phyloP scores from a whole-genome alignment of 2,329 filamentous ascomycete species.

The Aphanocladium album region DNA sequence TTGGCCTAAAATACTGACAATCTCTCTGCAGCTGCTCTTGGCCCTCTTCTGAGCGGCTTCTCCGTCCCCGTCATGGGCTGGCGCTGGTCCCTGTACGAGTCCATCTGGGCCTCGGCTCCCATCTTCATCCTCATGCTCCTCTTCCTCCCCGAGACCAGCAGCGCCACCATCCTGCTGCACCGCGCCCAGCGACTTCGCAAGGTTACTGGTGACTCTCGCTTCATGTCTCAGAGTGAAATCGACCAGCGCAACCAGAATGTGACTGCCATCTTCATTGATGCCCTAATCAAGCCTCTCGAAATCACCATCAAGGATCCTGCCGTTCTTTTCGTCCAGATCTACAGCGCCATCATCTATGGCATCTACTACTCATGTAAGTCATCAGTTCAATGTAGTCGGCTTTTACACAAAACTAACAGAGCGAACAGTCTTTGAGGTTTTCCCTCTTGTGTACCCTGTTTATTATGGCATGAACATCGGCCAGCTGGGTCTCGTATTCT shows the following conservation, averaged over 20 bases:
- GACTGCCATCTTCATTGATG: constrained; percentile 43
- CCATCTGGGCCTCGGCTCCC: constrained; percentile 56
- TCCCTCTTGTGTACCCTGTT: constrained; percentile 57
- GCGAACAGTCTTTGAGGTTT: constrained; percentile 54
- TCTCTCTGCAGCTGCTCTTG: constrained; percentile 43
- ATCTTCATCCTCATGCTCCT: constrained; percentile 57
- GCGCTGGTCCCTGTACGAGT: constrained; percentile 62
- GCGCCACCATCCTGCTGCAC: constrained; percentile 54
- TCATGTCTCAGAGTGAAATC: constrained; percentile 60
- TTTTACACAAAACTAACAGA: constrained; percentile 12
- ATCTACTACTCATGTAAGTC: constrained; percentile 52
- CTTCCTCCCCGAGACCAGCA: constrained; percentile 59
- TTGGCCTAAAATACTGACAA: constrained; percentile 13
- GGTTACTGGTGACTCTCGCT: constrained; percentile 49
- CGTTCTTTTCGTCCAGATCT: constrained; percentile 57
- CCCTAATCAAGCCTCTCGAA: constrained; percentile 56
- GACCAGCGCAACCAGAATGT: constrained; percentile 51
- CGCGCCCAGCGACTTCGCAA: constrained; percentile 58
- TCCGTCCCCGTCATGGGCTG: constrained; percentile 52
- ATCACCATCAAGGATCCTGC: constrained; percentile 58
- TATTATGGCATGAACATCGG: constrained; percentile 57
- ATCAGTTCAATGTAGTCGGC: constrained; percentile 19
- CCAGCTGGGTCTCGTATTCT: constrained; percentile 55
- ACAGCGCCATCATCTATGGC: constrained; percentile 57
- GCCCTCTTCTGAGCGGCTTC: constrained; percentile 57